Base-by-base conservation (phyloP, 306 rosid genomes). In the Arachis stenosperma region DNA sequence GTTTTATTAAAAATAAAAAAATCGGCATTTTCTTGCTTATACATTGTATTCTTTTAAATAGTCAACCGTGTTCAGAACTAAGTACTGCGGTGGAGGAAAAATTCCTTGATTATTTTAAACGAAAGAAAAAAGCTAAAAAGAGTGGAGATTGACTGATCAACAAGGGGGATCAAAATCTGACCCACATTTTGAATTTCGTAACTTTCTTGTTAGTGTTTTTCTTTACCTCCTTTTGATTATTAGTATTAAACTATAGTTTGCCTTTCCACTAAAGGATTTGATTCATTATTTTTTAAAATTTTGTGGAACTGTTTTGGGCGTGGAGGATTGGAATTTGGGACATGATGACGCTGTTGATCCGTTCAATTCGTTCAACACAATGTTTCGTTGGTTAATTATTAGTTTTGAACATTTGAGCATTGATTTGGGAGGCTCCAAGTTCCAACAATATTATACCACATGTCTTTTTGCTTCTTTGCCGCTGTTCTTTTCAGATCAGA, bases 41-140 rank as follows among this genome's bases (percentile, higher is more conserved):
- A 11, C 40, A 51, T 70, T 33, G 4, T 33, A 33, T 33, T 59
- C 13, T 71, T 70, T 61, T 56, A 60, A 71, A 42, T 50, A 70
- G 84, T 76, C 75, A 81, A 74, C 63, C 61, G 11, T 15, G 66
- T 67, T 73, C 61, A 67, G 50, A 62, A 58, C 40, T 36, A 22
- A 22, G 27, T 22, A 40, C n/a, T 63, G 4, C 37, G 37, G 62
- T 69, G 50, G 15, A 10, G 56, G 40, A 53, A 67, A 36, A 11
- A 48, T 48, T 48, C 15, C n/a, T 53, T 61, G 8, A 33, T 33
- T 61, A 53, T 69, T 37, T 61, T 12, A 8, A 68, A 67, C 2
- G 30, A 67, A 40, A 51, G 6, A 14, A 39, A n/a, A 40, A 3
- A 13, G 5, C 5, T 4, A 1, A 2, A 52, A 8, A 65, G 42